Evolutionary conservation across 2,329 filamentous ascomycete species (phyloP).

Genomic region (Fulvia fulva): DNA sequence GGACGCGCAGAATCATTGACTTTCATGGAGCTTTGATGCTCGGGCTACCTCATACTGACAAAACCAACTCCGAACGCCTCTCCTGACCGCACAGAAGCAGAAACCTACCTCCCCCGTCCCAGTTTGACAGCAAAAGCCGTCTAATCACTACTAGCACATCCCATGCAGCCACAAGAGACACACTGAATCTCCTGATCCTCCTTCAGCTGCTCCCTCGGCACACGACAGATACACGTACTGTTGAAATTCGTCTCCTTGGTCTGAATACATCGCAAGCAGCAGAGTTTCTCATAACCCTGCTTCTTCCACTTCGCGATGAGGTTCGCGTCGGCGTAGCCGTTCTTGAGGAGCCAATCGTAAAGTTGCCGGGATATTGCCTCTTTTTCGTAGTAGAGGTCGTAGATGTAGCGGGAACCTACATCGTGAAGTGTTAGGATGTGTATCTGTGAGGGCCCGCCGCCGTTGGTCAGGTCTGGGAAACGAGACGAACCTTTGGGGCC

Average conservation of each 20-base stretch:
- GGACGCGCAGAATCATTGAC: not conserved
- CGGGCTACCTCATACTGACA: too few species aligned
- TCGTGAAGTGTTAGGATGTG: conserved; percentile 18
- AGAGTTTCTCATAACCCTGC: conserved; percentile 97
- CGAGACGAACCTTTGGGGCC: conserved; percentile 32
- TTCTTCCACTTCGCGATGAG: conserved; percentile 99
- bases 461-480: conserved; percentile 28
- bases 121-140: not conserved
- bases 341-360: conserved; percentile 96
- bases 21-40: not conserved
- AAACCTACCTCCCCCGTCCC: not conserved
- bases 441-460: not conserved
- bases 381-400: conserved; percentile 97
- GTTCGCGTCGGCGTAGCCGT: conserved; percentile 89
- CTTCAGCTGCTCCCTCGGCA: conserved; percentile 84
- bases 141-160: conserved; percentile 80
- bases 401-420: conserved; percentile 75
- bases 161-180: conserved; percentile 89
- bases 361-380: conserved; percentile 88
- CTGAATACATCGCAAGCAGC: conserved; percentile 92
- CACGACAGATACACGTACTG: conserved; percentile 93
- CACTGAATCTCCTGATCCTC: conserved; percentile 89
- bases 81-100: not conserved
- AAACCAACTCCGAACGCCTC: not conserved
- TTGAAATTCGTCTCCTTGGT: conserved; percentile 99